phyloP scores from a whole-genome alignment of 2,329 filamentous ascomycete genomes.

The Emmonsia crescens region DNA sequence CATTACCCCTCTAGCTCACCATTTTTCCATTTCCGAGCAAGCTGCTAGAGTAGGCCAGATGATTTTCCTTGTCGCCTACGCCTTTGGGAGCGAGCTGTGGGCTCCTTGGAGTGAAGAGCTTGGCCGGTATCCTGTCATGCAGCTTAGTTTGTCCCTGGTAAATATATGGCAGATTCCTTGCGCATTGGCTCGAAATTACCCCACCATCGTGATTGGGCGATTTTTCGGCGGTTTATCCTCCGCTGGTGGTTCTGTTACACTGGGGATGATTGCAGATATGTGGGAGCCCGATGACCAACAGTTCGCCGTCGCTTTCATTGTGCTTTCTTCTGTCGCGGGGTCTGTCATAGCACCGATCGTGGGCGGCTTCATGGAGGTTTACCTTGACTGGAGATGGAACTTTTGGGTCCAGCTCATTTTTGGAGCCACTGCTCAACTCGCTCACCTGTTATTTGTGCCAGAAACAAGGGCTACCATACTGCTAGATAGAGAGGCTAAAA shows the following conservation, averaged over 20 bases:
- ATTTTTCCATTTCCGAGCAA: slow-evolving; percentile 57
- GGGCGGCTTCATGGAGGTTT: slow-evolving; percentile 42
- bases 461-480: slow-evolving; percentile 50
- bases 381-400: slow-evolving; percentile 46
- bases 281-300: slow-evolving; percentile 48
- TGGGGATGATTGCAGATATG: slow-evolving; percentile 56
- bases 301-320: slow-evolving; percentile 50
- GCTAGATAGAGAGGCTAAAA: slow-evolving; percentile 48
- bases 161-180: slow-evolving; percentile 67
- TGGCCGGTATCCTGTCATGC: slow-evolving; percentile 63
- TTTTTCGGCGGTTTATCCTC: slow-evolving; percentile 53
- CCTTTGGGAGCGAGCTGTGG: slow-evolving; percentile 79
- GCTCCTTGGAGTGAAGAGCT: slow-evolving; percentile 78
- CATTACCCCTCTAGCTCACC: slow-evolving; percentile 48
- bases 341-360: slow-evolving; percentile 39
- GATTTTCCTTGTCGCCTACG: slow-evolving; percentile 66
- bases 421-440: slow-evolving; percentile 41
- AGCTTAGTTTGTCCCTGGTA: slow-evolving; percentile 60
- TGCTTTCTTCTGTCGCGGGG: slow-evolving; percentile 46
- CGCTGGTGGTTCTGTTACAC: slow-evolving; percentile 53
- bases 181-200: slow-evolving; percentile 61
- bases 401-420: slow-evolving; percentile 55
- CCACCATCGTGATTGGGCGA: slow-evolving; percentile 56
- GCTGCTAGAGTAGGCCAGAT: slow-evolving; percentile 61
- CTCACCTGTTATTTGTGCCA: slow-evolving; percentile 40